These are phyloP conservation scores for Fusarium hostae DNA, from an alignment of 2,329 filamentous ascomycete species.

Conservation along the genomic window DNA sequence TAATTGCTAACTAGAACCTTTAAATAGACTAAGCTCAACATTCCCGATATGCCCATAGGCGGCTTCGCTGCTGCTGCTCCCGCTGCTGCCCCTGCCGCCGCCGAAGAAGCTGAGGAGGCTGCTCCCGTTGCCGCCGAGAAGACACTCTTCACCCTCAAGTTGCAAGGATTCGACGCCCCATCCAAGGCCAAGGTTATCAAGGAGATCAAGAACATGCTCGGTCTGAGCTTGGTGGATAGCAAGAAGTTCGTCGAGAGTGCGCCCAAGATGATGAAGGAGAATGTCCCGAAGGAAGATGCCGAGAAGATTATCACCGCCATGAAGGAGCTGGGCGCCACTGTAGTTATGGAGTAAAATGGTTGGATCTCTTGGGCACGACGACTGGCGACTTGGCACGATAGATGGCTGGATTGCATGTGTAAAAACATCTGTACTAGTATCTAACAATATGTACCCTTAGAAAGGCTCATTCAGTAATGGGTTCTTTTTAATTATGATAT, in stretches of 20 bases:
- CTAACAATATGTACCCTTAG: conserved; percentile 44
- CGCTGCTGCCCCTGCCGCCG: conserved; percentile 68
- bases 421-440: conserved; percentile 55
- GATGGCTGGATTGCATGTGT: conserved; percentile 52
- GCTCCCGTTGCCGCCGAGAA: conserved; percentile 93
- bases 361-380: conserved; percentile 28
- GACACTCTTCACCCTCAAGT: conserved; percentile 96
- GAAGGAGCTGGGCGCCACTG: conserved; percentile 92
- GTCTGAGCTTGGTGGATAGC: conserved; percentile 95
- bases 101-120: conserved; percentile 86
- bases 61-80: conserved; percentile 81
- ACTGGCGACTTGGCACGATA: conserved; percentile 47
- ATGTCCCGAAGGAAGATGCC: conserved; percentile 96
- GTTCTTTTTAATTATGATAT: conserved; percentile 33
- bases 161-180: conserved; percentile 85
- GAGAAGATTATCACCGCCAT: conserved; percentile 97
- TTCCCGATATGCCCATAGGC: conserved; percentile 95
- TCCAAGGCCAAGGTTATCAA: conserved; percentile 99
- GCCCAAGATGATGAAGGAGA: conserved; percentile 99
- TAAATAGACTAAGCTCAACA: conserved; percentile 87
- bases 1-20: conserved; percentile 27
- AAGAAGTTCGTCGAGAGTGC: conserved; percentile 99
- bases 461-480: conserved; percentile 27
- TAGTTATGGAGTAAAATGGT: conserved; percentile 82
- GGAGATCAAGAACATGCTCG: conserved; percentile 97